Evolutionary conservation across 192 early-diverging fungal genomes (phyloP).

Genomic region (Coemansia reversa): DNA sequence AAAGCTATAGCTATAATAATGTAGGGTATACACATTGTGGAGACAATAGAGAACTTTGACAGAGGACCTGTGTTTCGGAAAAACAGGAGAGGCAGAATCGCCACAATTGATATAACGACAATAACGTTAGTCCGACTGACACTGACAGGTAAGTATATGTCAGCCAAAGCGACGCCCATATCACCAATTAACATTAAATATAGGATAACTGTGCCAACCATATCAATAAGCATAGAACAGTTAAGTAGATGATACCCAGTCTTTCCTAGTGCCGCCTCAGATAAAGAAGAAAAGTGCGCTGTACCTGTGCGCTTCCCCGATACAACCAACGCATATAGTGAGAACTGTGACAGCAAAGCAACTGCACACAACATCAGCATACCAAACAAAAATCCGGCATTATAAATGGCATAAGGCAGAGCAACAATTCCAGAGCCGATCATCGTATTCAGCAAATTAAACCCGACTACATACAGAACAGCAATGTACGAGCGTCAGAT

Average conservation of each 20-base stretch:
- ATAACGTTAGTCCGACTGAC: constrained; percentile 13
- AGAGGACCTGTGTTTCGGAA: constrained; percentile 63
- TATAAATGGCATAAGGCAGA: constrained; percentile 61
- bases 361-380: constrained; percentile 56
- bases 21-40: constrained; percentile 59
- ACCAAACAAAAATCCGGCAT: constrained; percentile 59
- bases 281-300: constrained; percentile 57
- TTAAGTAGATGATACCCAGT: constrained; percentile 60
- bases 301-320: constrained; percentile 55
- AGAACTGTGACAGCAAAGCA: constrained; percentile 54
- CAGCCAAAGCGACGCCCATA: constrained; percentile 13
- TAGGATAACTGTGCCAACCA: constrained; percentile 51
- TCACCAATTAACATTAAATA: constrained; percentile 45
- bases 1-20: constrained; percentile 60
- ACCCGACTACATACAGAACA: constrained; percentile 20
- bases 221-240: constrained; percentile 58
- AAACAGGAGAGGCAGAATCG: constrained; percentile 56
- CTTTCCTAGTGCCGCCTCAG: constrained; percentile 53
- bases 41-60: constrained; percentile 56
- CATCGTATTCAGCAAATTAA: constrained; percentile 67
- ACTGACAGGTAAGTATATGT: constrained; percentile 22
- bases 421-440: constrained; percentile 67
- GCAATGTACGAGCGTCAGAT: not conserved
- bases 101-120: constrained; percentile 25
- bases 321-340: constrained; percentile 58